Conservation (phyloP, 2,329 filamentous ascomycete genomes). For the Xylaria sp. region DNA sequence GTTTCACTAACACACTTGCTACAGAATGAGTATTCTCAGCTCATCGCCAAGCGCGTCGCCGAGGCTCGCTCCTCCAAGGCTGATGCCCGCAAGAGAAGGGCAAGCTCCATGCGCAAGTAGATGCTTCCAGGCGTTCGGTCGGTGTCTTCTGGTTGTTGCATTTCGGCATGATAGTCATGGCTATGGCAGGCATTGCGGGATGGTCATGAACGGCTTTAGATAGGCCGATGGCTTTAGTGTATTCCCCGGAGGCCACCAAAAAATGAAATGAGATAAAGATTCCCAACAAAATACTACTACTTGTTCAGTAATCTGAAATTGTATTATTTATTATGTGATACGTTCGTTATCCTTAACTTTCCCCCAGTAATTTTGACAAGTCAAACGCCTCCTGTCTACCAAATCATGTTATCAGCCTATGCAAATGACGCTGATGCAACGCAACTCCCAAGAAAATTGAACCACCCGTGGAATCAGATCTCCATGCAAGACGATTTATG, state of each 20-base stretch:
- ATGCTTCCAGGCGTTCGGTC: constrained; percentile 53
- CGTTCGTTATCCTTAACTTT: neutral
- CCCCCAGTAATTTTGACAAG: neutral
- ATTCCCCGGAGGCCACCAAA: constrained; percentile 44
- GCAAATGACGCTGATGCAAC: constrained; percentile 20
- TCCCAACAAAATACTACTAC: constrained; percentile 34
- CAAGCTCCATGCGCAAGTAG: constrained; percentile 94
- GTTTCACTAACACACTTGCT: constrained; percentile 50
- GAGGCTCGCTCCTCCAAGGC: constrained; percentile 95
- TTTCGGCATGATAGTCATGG: constrained; percentile 49
- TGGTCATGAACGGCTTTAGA: constrained; percentile 46
- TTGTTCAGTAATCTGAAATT: neutral
- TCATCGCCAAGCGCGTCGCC: constrained; percentile 95
- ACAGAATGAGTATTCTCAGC: constrained; percentile 94
- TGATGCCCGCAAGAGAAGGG: constrained; percentile 95
- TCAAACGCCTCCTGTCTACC: constrained; percentile 11
- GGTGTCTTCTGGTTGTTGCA: constrained; percentile 52
- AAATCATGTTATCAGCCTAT: constrained; percentile 21
- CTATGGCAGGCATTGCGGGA: constrained; percentile 42
- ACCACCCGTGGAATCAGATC: constrained; percentile 17
- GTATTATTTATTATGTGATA: constrained; percentile 7
- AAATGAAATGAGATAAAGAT: constrained; percentile 46
- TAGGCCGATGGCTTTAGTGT: constrained; percentile 45
- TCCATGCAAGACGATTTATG: constrained; percentile 17
- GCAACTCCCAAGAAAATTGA: neutral